These are phyloP conservation scores for Malus orientalis DNA, from an alignment of 306 rosid species.

Conservation along the genomic window DNA sequence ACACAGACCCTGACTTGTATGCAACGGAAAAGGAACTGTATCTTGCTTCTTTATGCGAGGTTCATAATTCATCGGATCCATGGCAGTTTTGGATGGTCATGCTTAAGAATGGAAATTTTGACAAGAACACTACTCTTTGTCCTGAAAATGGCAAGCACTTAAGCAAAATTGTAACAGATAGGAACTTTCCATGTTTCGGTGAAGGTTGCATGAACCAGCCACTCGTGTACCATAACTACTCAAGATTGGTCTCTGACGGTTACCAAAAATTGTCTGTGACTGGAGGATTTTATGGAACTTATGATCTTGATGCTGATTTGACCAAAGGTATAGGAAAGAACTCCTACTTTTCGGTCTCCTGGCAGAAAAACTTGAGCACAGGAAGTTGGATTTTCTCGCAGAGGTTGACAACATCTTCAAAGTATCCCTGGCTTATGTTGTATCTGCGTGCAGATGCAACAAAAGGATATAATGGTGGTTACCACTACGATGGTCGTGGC, in stretches of 20 bases:
- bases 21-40: conserved; percentile 44
- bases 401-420: conserved; percentile 31
- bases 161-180: conserved; percentile 18
- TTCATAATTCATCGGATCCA: conserved; percentile 20
- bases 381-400: conserved; percentile 51
- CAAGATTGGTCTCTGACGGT: conserved; percentile 22
- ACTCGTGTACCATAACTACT: conserved; percentile 37
- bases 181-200: conserved; percentile 48
- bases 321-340: conserved; percentile 20
- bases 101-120: conserved; percentile 55
- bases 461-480: conserved; percentile 44
- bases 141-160: conserved; percentile 44
- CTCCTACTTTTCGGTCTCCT: conserved; percentile 43
- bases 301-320: conserved; percentile 46
- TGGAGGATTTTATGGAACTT: conserved; percentile 51
- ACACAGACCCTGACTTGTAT: conserved; percentile 34
- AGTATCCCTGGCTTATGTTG: conserved; percentile 57
- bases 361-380: conserved; percentile 38
- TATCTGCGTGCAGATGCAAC: conserved; percentile 52
- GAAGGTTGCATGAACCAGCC: conserved; percentile 71
- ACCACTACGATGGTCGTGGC: conserved; percentile 46
- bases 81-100: conserved; percentile 65
- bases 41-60: conserved; percentile 40
- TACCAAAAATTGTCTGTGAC: conserved; percentile 6
- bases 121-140: conserved; percentile 42